These are phyloP conservation scores for Pilatotrama ljubarskyi DNA, from an alignment of 768 basidiomycete genomes.

Conservation along the genomic window DNA sequence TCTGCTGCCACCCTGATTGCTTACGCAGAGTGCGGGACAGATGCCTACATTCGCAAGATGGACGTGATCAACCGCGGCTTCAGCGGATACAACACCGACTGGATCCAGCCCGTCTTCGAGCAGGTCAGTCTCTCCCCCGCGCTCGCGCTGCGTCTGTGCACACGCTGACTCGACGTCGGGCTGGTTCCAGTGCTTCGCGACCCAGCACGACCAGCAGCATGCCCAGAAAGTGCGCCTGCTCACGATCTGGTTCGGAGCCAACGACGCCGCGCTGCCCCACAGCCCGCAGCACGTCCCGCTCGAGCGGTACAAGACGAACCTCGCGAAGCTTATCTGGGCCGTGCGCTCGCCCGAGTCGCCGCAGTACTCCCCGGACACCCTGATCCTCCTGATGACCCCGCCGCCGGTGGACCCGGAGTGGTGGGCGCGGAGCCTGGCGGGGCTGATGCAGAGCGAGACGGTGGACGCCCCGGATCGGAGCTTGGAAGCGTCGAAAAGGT, in stretches of 20 bases:
- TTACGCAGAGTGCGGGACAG: constrained; percentile 37
- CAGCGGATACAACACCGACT: constrained; percentile 84
- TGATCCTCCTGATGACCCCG: constrained; percentile 81
- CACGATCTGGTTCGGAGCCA: constrained; percentile 88
- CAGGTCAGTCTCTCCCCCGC: constrained; percentile 45
- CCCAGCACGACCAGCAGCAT: constrained; percentile 45
- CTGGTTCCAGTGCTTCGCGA: constrained; percentile 56
- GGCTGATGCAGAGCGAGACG: constrained; percentile 41
- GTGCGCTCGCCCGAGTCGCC: constrained; percentile 62
- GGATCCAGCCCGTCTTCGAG: constrained; percentile 79
- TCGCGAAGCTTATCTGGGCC: constrained; percentile 59
- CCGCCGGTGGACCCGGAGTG: constrained; percentile 76
- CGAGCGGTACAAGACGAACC: constrained; percentile 59
- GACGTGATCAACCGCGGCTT: constrained; percentile 88
- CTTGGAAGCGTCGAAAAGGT: constrained; percentile 62
- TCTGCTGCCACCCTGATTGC: not conserved
- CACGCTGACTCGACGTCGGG: not conserved
- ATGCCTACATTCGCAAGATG: constrained; percentile 74
- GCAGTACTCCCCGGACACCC: constrained; percentile 71
- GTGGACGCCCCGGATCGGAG: constrained; percentile 56
- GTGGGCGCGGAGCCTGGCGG: constrained; percentile 48
- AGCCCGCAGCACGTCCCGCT: constrained; percentile 81
- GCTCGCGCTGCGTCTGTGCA: not conserved
- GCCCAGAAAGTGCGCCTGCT: constrained; percentile 67
- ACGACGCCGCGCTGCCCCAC: constrained; percentile 72